Percentiles rank a stretch among this genome's conserved stretches.
phyloP scores from a whole-genome alignment of 2,329 filamentous ascomycete genomes.

The Colletotrichum limetticola region DNA sequence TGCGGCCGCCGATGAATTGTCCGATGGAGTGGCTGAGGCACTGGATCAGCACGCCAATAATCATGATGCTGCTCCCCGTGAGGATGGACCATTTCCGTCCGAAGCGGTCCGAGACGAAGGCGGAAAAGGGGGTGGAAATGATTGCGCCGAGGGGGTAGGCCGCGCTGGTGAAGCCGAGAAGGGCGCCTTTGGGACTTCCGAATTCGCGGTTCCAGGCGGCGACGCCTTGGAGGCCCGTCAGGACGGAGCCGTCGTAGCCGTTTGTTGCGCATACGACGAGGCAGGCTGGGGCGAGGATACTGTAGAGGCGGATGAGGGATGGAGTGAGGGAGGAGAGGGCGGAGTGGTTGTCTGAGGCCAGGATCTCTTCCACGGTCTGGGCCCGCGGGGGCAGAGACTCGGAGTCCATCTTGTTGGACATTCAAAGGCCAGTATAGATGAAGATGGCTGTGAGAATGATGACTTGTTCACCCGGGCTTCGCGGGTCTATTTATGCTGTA shows the following conservation, averaged over 20 bases:
- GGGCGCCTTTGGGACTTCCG: constrained; percentile 32
- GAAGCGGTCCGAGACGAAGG: constrained; percentile 49
- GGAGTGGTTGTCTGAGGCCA: not conserved
- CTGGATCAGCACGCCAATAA: constrained; percentile 46
- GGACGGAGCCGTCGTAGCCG: not conserved
- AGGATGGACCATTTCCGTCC: constrained; percentile 52
- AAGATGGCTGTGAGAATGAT: not conserved
- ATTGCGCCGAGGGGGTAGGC: constrained; percentile 53
- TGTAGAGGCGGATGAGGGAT: not conserved
- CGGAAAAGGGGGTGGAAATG: constrained; percentile 46
- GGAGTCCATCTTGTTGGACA: not conserved
- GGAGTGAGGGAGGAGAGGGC: not conserved
- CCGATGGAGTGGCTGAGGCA: constrained; percentile 39
- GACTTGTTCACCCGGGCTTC: not conserved
- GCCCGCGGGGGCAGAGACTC: not conserved
- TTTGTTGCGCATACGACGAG: not conserved
- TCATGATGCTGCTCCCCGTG: constrained; percentile 45
- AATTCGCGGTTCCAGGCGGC: not conserved
- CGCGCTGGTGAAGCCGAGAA: constrained; percentile 50
- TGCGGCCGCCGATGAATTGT: constrained; percentile 44
- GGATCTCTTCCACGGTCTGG: not conserved
- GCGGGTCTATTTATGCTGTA: not conserved
- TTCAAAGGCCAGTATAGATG: not conserved
- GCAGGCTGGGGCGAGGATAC: constrained; percentile 19
- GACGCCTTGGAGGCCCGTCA: not conserved